These are phyloP conservation scores for Diplodia seriata DNA, from an alignment of 2,329 filamentous ascomycete species.

Conservation along the genomic window DNA sequence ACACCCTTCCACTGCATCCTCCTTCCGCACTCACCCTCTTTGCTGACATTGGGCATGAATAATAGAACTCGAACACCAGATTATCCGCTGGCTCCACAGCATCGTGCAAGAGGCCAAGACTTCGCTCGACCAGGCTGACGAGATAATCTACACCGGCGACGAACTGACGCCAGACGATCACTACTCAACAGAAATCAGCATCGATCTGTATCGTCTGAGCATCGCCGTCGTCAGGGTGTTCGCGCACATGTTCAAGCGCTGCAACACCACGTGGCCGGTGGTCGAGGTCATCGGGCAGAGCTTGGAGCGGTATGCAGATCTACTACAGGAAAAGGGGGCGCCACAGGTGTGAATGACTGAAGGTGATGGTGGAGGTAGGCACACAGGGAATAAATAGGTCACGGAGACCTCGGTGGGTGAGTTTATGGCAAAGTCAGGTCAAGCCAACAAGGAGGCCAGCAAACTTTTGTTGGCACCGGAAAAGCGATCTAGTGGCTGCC, in stretches of 20 bases:
- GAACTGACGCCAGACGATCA: neutral
- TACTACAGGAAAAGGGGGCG: slow-evolving; percentile 5
- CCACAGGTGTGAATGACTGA: neutral
- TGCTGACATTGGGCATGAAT: neutral
- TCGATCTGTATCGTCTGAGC: slow-evolving; percentile 11
- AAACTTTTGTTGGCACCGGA: neutral
- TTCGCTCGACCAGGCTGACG: slow-evolving; percentile 6
- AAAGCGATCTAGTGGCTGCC: neutral
- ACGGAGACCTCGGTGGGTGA: too few species aligned
- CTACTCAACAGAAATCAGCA: neutral
- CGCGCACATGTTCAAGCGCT: slow-evolving; percentile 16
- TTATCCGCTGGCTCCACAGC: slow-evolving; percentile 12
- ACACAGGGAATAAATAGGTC: too few species aligned
- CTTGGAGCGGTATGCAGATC: slow-evolving; percentile 14
- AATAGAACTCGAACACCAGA: slow-evolving; percentile 9
- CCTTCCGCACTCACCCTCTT: neutral
- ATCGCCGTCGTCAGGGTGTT: slow-evolving; percentile 22
- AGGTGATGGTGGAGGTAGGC: neutral
- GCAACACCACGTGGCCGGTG: slow-evolving; percentile 15
- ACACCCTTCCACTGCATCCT: too few species aligned
- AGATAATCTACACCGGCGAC: slow-evolving; percentile 12
- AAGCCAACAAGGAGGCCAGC: too few species aligned
- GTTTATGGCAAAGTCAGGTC: too few species aligned
- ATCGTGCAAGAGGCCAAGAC: slow-evolving; percentile 26
- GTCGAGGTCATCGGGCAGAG: slow-evolving; percentile 21